Evolutionary conservation across 2,329 filamentous ascomycete species (phyloP), one percentile per base, ranked within the genome.

Genomic region (Ophiosphaerella korrae): DNA sequence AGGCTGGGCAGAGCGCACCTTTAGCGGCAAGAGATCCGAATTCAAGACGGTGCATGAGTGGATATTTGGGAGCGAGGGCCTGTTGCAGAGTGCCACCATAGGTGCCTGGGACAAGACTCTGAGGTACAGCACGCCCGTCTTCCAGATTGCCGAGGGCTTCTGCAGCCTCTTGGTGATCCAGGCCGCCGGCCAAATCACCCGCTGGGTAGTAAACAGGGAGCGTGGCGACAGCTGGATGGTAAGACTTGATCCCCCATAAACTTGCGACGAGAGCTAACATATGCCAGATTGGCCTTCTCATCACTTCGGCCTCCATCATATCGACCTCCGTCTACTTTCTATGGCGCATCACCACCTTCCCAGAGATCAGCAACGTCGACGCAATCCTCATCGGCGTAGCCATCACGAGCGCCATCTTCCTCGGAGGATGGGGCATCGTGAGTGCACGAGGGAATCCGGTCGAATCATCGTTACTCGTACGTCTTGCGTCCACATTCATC

Each of bases 201-300:
- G 90, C 73, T 97, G 92, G 88, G 83, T 97, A 26, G 93, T 97
- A 48, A 97, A 97, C 76, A 82, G 89, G 66, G 92, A 93, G 66
- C 86, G 91, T 67, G 95, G 92, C 67, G 94, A 99, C 77, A 95
- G 88, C 55, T 97, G 93, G 94, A 90, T 97, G 85, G 91, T 94
- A 80, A 74, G 88, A 80, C 24, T 35, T 46, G 26, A 18, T 11
- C 2, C 2, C 4, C 18, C 13, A 13, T 5, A 24, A 5, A 8
- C 9, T 9, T 9, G 14, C 9, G 35, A 36, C 11, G 14, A 8
- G 23, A 62, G 55, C 75, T 81, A 64, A 81, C 57, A 38, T 41
- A n/a, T 24, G 38, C 34, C 37, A 95, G 91, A 96, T 99, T 63
- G 84, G 89, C 43, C 84, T 97, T 36, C 83, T 99, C 38, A 87